phyloP scores from a whole-genome alignment of 768 basidiomycete species.

The Gelatoporia subvermispora region DNA sequence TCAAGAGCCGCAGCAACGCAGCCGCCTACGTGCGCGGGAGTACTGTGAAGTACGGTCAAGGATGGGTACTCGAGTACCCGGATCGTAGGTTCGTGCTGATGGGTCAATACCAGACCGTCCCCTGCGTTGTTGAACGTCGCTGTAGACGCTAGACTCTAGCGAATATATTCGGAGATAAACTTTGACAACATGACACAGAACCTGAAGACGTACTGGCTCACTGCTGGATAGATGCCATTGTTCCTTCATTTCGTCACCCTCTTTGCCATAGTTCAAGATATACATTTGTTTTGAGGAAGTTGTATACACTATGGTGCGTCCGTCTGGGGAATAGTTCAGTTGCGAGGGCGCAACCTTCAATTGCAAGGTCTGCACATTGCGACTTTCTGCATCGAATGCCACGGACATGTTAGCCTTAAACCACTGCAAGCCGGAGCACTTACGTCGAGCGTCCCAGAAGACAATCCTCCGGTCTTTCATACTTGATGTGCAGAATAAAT shows the following conservation, averaged over 20 bases:
- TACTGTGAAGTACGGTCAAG: constrained; percentile 51
- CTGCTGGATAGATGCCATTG: constrained; percentile 39
- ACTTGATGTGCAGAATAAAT: constrained; percentile 76
- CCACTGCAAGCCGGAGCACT: constrained; percentile 17
- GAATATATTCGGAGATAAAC: background rate
- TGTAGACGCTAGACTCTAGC: constrained; percentile 52
- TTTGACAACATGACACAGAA: background rate
- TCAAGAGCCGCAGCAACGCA: constrained; percentile 72
- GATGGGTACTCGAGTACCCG: constrained; percentile 69
- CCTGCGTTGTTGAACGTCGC: constrained; percentile 75
- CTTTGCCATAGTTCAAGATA: constrained; percentile 54
- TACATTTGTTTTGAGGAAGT: constrained; percentile 57
- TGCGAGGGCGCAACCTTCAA: constrained; percentile 60
- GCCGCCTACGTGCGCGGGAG: constrained; percentile 77
- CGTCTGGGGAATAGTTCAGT: constrained; percentile 70
- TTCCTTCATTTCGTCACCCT: constrained; percentile 49
- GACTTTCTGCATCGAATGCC: constrained; percentile 48
- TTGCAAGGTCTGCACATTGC: constrained; percentile 51
- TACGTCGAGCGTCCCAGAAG: constrained; percentile 85
- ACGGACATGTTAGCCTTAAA: background rate
- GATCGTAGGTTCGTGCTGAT: constrained; percentile 58
- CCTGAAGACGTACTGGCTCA: constrained; percentile 13
- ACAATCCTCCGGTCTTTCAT: constrained; percentile 70
- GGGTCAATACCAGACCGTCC: constrained; percentile 64
- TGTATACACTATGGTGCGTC: constrained; percentile 57